Base-by-base conservation (phyloP, 805 yeast species). In the Candida nitratophila region DNA sequence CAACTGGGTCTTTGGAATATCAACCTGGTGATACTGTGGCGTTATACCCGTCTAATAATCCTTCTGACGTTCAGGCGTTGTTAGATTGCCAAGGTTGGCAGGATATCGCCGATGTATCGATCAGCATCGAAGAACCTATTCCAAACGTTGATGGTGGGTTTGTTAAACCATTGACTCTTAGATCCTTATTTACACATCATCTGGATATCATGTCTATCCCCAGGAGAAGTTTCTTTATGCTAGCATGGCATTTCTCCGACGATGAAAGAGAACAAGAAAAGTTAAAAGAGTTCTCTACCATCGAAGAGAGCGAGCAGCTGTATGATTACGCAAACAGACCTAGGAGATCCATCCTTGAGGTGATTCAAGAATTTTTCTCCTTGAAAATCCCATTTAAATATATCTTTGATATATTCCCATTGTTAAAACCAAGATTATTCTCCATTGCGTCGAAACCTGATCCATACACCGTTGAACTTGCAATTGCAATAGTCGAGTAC, bases 241-340 rank as follows among this genome's bases (percentile, higher is more conserved):
- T 75, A 19, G 71, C 80, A 4, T 80, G 86, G 77, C 88, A 83
- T 55, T 93, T 90, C 64, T 81, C 86, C 6, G 67, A 71, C 17
- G 93, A 85, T 45, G 76, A 75, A 44, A 69, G 91, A 45, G 97
- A 91, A 54, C 66, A 69, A 31, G 93, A 81, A 41, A 86, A 87
- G 54, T 68, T 93, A 39, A 65, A 66, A 41, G 96, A 93, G 53
- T 86, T 93, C 53, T 76, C 84, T 10, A 66, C 74, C 10, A 70
- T 81, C 41, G 83, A 83, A 37, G 88, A 86, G 41, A 75, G 83
- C 42, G 89, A 91, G 57, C 96, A 86, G 44, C 63, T 90, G 38
- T 91, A 80, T 59, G 82, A 91, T 60, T 93, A 93, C 61, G 95
- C 95, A n/a, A 86, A 88, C 57, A 69, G 98, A 47, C 97, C 98